These are phyloP conservation scores for Saccharomycopsis sp. DNA, from an alignment of 805 yeast genomes.

Conservation along the genomic window DNA sequence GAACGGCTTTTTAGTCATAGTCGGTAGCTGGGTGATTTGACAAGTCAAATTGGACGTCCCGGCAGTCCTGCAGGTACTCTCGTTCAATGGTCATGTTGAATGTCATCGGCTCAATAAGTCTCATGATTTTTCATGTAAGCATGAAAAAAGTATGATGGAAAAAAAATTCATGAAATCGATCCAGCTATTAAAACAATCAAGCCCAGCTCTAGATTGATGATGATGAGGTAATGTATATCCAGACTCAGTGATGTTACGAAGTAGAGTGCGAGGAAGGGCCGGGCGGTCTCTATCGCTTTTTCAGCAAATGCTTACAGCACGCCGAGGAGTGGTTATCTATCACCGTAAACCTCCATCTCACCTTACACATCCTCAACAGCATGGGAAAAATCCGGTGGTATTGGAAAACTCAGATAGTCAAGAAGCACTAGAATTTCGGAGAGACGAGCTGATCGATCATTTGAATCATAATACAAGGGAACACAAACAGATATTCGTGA, in stretches of 20 bases:
- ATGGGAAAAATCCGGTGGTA: neutral
- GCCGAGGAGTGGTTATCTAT: neutral
- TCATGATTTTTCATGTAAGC: neutral
- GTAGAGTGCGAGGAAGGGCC: neutral
- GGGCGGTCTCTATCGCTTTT: neutral
- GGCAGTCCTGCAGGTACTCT: too few species aligned
- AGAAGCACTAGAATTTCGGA: neutral
- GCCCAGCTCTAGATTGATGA: neutral
- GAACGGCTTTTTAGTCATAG: too few species aligned
- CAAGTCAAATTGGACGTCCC: too few species aligned
- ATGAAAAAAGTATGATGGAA: neutral
- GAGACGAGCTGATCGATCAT: neutral
- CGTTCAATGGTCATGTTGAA: neutral
- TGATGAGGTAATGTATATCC: neutral
- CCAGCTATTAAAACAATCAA: neutral
- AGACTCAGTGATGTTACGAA: neutral
- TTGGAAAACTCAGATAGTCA: neutral
- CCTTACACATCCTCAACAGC: neutral
- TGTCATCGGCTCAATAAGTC: neutral
- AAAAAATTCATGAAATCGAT: neutral
- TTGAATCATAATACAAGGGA: neutral
- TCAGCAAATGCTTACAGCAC: neutral
- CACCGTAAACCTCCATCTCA: neutral
- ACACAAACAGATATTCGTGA: neutral
- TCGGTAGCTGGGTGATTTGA: too few species aligned